These are phyloP conservation scores for Trypanosoma rangeli DNA, from an alignment of 208 protist genomes.

Conservation along the genomic window DNA sequence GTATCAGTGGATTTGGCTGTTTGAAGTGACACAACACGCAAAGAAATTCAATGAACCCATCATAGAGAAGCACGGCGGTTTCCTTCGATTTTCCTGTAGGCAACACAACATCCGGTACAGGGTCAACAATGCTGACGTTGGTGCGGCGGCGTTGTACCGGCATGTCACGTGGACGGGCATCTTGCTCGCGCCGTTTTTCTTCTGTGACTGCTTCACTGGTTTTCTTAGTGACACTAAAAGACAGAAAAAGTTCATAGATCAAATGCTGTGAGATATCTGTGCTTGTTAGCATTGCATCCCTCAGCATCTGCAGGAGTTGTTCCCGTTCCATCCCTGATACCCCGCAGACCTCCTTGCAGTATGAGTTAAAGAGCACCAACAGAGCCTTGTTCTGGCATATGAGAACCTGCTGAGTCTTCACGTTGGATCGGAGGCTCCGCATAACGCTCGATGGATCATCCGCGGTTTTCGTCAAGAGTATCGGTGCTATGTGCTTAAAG, in stretches of 20 bases:
- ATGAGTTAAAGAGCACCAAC: conserved; percentile 64
- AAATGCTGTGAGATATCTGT: conserved; percentile 85
- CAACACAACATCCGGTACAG: conserved; percentile 25
- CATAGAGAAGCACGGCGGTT: conserved; percentile 59
- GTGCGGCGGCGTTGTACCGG: conserved; percentile 26
- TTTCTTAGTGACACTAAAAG: conserved; percentile 59
- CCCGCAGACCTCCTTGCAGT: conserved; percentile 78
- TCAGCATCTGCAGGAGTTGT: conserved; percentile 70
- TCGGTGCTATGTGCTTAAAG: conserved; percentile 25
- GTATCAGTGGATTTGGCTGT: conserved; percentile 84
- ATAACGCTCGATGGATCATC: conserved; percentile 38
- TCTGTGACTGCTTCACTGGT: conserved; percentile 42
- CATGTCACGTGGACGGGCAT: conserved; percentile 43
- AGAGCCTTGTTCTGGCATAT: conserved; percentile 53
- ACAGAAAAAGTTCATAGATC: conserved; percentile 80
- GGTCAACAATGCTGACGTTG: conserved; percentile 66
- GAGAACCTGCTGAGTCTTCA: conserved; percentile 56
- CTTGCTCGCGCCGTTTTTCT: conserved; percentile 52
- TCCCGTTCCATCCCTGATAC: conserved; percentile 64
- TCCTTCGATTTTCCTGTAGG: conserved; percentile 33
- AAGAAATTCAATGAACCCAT: conserved; percentile 80
- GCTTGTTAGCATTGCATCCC: conserved; percentile 88
- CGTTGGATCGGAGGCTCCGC: conserved; percentile 47
- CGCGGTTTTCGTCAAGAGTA: conserved; percentile 8
- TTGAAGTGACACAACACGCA: conserved; percentile 87